Percentiles rank a stretch among this genome's conserved stretches.
These are phyloP conservation scores for Trapa bicornis DNA, from an alignment of 345 rosid species.

Conservation along the genomic window DNA sequence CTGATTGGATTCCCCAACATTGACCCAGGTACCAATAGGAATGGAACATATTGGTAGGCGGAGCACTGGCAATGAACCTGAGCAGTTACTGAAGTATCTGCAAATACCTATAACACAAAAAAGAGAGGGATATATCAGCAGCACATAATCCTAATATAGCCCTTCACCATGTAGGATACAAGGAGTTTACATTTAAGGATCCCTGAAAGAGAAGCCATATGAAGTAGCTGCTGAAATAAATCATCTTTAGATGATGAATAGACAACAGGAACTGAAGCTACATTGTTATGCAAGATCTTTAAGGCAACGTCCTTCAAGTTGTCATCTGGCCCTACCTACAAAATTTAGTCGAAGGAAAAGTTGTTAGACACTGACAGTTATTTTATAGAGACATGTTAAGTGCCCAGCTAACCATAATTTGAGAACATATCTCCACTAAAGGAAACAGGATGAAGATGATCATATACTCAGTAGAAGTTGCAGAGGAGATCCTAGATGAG, in stretches of 20 bases:
- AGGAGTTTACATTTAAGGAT: constrained; percentile 65
- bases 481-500: not conserved
- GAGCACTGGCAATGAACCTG: constrained; percentile 80
- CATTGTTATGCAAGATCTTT: constrained; percentile 67
- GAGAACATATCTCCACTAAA: too few species aligned
- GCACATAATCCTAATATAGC: not conserved
- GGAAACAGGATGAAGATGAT: not conserved
- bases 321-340: constrained; percentile 86
- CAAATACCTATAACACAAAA: constrained; percentile 58
- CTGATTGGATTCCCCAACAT: constrained; percentile 59
- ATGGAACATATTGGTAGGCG: constrained; percentile 70
- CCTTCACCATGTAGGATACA: not conserved
- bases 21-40: constrained; percentile 84
- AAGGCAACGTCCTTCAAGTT: constrained; percentile 67
- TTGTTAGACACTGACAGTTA: not conserved
- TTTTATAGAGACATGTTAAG: not conserved
- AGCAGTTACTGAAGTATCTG: constrained; percentile 77
- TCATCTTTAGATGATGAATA: constrained; percentile 40
- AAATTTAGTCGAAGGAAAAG: not conserved
- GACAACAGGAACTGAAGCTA: constrained; percentile 69
- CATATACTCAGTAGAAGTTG: not conserved
- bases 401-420: not conserved
- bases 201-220: constrained; percentile 90
- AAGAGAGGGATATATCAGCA: not conserved
- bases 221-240: constrained; percentile 59